These are phyloP conservation scores for Wickerhamiella sergipiensis DNA, from an alignment of 805 yeast species.

Conservation along the genomic window DNA sequence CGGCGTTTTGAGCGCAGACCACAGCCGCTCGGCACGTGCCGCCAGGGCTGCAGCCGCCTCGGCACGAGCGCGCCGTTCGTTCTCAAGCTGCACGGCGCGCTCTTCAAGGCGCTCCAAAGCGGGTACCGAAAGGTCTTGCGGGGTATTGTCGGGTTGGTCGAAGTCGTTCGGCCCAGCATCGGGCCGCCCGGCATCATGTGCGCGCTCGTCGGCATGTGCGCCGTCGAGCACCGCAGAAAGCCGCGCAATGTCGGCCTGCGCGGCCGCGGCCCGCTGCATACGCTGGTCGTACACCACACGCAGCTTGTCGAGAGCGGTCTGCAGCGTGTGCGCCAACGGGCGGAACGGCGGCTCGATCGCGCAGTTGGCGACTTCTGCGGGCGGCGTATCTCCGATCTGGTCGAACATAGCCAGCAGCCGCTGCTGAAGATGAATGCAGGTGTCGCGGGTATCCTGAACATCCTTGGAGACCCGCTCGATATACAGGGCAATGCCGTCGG, in stretches of 20 bases:
- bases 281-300: neutral
- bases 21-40: neutral
- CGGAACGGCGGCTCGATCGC: neutral
- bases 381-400: neutral
- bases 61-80: neutral
- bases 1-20: neutral
- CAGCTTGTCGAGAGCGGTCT: neutral
- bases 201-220: too few relatives aligned
- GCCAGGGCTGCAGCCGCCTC: neutral
- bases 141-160: too few relatives aligned
- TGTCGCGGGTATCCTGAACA: neutral
- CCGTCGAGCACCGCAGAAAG: neutral
- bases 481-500: neutral
- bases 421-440: neutral
- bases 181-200: too few relatives aligned
- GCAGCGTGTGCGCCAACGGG: neutral
- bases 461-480: neutral
- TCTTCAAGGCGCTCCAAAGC: neutral
- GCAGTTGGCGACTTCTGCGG: neutral
- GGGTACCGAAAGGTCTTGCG: neutral
- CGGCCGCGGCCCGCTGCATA: neutral
- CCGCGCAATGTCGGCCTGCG: neutral
- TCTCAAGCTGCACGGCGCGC: neutral
- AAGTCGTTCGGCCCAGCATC: too few relatives aligned
- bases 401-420: neutral